Evolutionary conservation across 345 rosid genomes (phyloP), one percentile per base, ranked within the genome.

Genomic region (Eucalyptus pauciflora): DNA sequence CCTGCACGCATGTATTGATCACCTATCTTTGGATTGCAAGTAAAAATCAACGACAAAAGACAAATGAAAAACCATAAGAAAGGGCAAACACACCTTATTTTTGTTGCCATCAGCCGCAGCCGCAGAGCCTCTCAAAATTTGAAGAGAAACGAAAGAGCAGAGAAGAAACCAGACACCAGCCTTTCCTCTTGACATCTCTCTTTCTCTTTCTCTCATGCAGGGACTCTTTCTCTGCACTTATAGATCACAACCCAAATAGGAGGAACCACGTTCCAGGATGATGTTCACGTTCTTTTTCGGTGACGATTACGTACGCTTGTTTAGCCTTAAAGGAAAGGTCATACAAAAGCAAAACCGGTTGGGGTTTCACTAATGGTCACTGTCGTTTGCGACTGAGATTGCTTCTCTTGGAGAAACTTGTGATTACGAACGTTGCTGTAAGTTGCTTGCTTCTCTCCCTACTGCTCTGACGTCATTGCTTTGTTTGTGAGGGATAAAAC

Each of bases 1-100:
- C 92, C 96, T 94, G 91, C 49, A 51, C 83, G 88, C 29, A 50
- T 86, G 50, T 20, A 89, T 33, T 33, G 81, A 71, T 71, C 10
- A 76, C 10, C 37, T 7, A n/a, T 64, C 41, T 64, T 64, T 8
- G 37, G 17, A n/a, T 64, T 16, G 37, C 37, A 64, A n/a, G 0
- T 16, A 7, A n/a, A 64, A n/a, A 13, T n/a, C 76, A n/a, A 64
- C 20, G 20, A n/a, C 20, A n/a, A 14, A 64, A 0, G 37, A 15
- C 13, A 76, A 76, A 41, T 37, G 2, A 76, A 76, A 76, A 37
- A 11, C 83, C 48, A 76, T 76, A 20, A 76, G 13, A 24, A 76
- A 9, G 29, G 48, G 83, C 48, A 10, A 76, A 48, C 83, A 41
- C 29, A 11, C 83, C 83, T 41, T 20, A 43, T 76, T 24, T 76